Base-by-base conservation (phyloP, 139 green algal species). In the Zygnema cylindricum region DNA sequence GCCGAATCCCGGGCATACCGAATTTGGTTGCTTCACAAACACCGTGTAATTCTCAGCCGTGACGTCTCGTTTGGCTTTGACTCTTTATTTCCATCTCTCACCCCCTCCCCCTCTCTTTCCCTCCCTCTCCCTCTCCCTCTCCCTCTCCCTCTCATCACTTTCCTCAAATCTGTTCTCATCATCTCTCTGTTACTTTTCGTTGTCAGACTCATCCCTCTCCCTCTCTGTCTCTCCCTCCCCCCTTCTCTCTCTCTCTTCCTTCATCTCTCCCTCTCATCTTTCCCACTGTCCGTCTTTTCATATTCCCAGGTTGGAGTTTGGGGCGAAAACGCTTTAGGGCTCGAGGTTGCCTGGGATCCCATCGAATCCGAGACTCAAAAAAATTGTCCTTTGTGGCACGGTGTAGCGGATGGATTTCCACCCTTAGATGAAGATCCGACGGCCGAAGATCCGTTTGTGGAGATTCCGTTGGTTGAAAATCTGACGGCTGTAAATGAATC, bases 341-440 rank as follows among this genome's bases (percentile, higher is more conserved):
- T 85, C 40, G 78, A 85, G 78, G 69, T 57, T 41, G 78, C 69
- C 33, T 85, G 78, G 78, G 36, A 85, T 1, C 38, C 36, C 1
- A 21, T 63, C 7, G 7, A 16, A 63, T 25, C 7, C 16, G 16
- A 63, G 7, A 25, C 49, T 7, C 16, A 25, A 7, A 7, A 7
- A 7, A 7, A 7, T 63, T 16, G 49, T 16, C 7, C 49, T 7
- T 25, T 7, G 49, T 63, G 49, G 49, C 49, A 63, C 16, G 49
- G 49, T 25, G 49, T 63, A 63, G 49, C 49, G 16, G 49, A 63
- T 63, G 49, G 49, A 25, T 63, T 63, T 7, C 49, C 49, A 16
- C 49, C 49, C n/a, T n/a, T n/a, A n/a, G n/a, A n/a, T n/a, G n/a
- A n/a, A n/a, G n/a, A n/a, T n/a, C n/a, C n/a, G n/a, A n/a, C n/a